Percentiles rank a stretch among this genome's conserved stretches.
Conservation (phyloP, 176 grass and related monocot genomes). For the Thalia dealbata region DNA sequence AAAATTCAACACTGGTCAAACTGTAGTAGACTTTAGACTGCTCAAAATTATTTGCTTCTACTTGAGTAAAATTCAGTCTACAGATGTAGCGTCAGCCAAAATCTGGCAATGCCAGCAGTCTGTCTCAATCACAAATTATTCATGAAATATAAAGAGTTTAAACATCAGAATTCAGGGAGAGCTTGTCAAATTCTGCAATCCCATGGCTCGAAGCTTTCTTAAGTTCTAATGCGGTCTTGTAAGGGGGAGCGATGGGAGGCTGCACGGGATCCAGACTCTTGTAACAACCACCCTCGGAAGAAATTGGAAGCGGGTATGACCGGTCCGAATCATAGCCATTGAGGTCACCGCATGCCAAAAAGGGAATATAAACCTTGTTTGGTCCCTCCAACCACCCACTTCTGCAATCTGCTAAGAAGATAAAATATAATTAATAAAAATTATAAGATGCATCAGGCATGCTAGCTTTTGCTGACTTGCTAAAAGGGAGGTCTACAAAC, state of each 20-base stretch:
- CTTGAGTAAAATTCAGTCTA: background rate
- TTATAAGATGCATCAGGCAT: background rate
- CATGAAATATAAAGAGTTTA: background rate
- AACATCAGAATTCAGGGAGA: background rate
- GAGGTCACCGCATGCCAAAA: constrained; percentile 77
- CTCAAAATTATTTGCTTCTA: background rate
- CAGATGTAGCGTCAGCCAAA: background rate
- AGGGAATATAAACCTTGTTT: constrained; percentile 80
- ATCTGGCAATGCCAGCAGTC: background rate
- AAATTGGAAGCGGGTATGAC: constrained; percentile 58
- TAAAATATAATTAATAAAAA: background rate
- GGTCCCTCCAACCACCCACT: constrained; percentile 86
- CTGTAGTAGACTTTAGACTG: background rate
- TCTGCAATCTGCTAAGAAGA: constrained; percentile 49
- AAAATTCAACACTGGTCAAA: too few relatives aligned
- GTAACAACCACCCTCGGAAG: constrained; percentile 26
- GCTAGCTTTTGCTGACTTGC: too few relatives aligned
- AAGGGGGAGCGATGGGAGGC: constrained; percentile 71
- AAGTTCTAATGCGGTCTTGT: constrained; percentile 65
- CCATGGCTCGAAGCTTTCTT: constrained; percentile 56
- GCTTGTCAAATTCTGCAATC: constrained; percentile 17
- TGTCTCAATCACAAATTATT: background rate
- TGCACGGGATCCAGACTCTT: constrained; percentile 72
- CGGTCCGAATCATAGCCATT: constrained; percentile 75
- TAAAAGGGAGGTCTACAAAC: too few relatives aligned